These are phyloP conservation scores for Hypericum perforatum DNA, from an alignment of 345 rosid species.

Conservation along the genomic window DNA sequence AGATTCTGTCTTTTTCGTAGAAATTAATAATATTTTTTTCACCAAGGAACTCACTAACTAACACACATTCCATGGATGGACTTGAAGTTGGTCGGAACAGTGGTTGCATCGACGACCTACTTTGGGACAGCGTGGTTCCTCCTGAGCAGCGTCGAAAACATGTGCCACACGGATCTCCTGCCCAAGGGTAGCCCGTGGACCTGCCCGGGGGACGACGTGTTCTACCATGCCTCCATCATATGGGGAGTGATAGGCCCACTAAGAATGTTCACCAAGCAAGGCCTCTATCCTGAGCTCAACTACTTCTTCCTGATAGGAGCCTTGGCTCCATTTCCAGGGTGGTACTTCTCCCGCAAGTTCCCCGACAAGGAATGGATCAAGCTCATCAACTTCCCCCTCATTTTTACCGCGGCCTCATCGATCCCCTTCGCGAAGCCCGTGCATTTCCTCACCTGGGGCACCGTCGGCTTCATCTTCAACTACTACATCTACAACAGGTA, in stretches of 20 bases:
- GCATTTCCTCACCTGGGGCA: conserved; percentile 46
- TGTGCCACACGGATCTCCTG: conserved; percentile 41
- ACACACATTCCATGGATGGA: background rate
- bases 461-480: conserved; percentile 63
- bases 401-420: conserved; percentile 30
- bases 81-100: conserved; percentile 49
- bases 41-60: background rate
- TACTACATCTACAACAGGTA: conserved; percentile 41
- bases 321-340: conserved; percentile 59
- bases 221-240: conserved; percentile 78
- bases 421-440: conserved; percentile 67
- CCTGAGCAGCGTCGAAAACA: conserved; percentile 43
- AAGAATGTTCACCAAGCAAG: conserved; percentile 53
- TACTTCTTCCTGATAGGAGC: conserved; percentile 81
- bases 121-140: conserved; percentile 79
- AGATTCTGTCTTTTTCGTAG: conserved; percentile 1
- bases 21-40: background rate
- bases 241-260: conserved; percentile 88
- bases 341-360: conserved; percentile 45
- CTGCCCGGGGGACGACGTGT: conserved; percentile 60
- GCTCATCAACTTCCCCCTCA: conserved; percentile 50
- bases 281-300: conserved; percentile 50
- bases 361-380: conserved; percentile 60
- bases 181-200: conserved; percentile 84
- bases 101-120: conserved; percentile 53